Base-by-base conservation (phyloP, 2,329 filamentous ascomycete species). In the Corinectria fuckeliana region DNA sequence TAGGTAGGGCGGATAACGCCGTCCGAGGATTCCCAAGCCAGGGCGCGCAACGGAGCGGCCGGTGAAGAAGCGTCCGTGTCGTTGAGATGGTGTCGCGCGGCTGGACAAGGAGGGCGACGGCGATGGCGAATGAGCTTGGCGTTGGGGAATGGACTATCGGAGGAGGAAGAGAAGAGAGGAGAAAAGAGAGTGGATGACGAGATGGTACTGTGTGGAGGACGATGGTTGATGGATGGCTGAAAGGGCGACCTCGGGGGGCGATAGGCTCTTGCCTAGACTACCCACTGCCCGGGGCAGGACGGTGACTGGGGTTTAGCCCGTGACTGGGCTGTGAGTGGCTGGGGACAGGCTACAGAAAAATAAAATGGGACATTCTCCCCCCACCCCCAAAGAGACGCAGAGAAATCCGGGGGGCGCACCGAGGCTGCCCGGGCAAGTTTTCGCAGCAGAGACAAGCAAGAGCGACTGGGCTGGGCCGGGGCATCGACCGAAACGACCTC, bases 331-430 rank as follows among this genome's bases (percentile, higher is more conserved):
- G 45, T 20, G 44, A 42, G 18, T 42, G 26, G 44, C 52, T 26
- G 45, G 14, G n/a, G 14, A 30, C 25, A 11, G 28, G 14, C 18
- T 32, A 26, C 18, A 38, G 5, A 3, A 28, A 47, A 41, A 10
- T 16, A 54, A 56, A 51, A 56, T 30, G 57, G 57, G 47, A 26
- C 58, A n/a, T n/a, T n/a, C n/a, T n/a, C n/a, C n/a, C n/a, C n/a
- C n/a, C n/a, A n/a, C n/a, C n/a, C n/a, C n/a, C n/a, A n/a, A n/a
- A 38, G 38, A 20, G 28, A 49, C 64, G 60, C 63, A 61, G 60
- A 70, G 66, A 70, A 70, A 70, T 70, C 68, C 65, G 68, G 68
- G 68, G 68, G 59, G 59, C 49, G 41, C 28, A 67, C 52, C 51
- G 51, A 55, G 42, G 21, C 50, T 16, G 34, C 34, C 44, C 32